Percentiles rank a stretch among this genome's conserved stretches.
These are phyloP conservation scores for Spergularia azorica DNA, from an alignment of 179 eudicot genomes.

Conservation along the genomic window DNA sequence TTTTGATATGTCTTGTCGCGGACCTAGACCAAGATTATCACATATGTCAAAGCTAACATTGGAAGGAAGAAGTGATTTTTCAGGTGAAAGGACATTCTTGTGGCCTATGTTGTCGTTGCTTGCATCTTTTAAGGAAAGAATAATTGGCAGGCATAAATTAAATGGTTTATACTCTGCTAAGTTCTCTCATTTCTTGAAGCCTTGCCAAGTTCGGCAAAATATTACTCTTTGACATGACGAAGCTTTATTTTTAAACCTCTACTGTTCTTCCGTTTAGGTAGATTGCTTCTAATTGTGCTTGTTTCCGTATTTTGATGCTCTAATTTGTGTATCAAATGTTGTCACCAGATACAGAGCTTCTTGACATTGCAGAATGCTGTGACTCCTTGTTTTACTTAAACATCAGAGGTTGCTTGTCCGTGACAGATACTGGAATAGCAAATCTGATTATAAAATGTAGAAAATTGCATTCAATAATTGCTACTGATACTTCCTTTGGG, in stretches of 20 bases:
- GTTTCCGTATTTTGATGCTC: background rate
- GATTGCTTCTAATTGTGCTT: conserved; percentile 4
- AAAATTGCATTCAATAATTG: conserved; percentile 67
- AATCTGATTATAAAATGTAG: conserved; percentile 46
- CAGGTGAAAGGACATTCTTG: conserved; percentile 46
- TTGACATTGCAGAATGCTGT: conserved; percentile 54
- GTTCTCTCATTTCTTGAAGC: conserved; percentile 1
- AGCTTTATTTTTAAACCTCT: background rate
- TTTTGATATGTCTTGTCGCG: conserved; percentile 27
- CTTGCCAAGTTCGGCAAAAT: too few relatives aligned
- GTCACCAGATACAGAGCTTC: conserved; percentile 70
- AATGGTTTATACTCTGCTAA: too few relatives aligned
- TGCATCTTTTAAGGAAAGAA: background rate
- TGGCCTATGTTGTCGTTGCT: background rate
- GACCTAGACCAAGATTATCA: conserved; percentile 32
- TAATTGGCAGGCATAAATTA: background rate
- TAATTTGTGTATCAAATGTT: conserved; percentile 17
- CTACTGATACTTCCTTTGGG: conserved; percentile 70
- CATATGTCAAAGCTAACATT: conserved; percentile 63
- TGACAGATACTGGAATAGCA: conserved; percentile 81
- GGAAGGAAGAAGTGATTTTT: conserved; percentile 76
- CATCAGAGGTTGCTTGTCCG: conserved; percentile 68
- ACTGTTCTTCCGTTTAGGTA: background rate
- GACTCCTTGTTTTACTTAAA: conserved; percentile 56
- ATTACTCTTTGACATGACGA: background rate